phyloP scores from a whole-genome alignment of 73 alveolate species.

The Blepharisma stoltei region DNA sequence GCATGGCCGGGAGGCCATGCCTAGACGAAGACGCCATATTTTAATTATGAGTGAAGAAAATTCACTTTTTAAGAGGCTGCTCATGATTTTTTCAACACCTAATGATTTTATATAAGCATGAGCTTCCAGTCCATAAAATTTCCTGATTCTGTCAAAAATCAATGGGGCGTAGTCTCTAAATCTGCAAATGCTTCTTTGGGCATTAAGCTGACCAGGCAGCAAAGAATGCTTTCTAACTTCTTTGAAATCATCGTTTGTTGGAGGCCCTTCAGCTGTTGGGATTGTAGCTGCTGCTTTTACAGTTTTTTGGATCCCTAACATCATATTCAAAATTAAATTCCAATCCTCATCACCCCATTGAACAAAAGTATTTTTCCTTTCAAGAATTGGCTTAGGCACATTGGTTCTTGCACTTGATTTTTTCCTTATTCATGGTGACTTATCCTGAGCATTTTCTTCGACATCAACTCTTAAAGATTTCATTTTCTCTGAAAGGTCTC shows the following conservation, averaged over 20 bases:
- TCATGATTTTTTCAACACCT: constrained; percentile 62
- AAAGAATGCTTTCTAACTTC: constrained; percentile 65
- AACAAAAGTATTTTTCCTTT: constrained; percentile 38
- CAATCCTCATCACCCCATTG: constrained; percentile 84
- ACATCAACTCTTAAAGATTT: neutral
- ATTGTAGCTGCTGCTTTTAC: constrained; percentile 68
- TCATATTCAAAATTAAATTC: constrained; percentile 79
- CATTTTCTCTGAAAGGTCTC: constrained; percentile 1
- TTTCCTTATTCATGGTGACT: neutral
- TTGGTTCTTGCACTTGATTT: neutral
- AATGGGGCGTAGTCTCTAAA: constrained; percentile 80
- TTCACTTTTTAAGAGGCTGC: neutral
- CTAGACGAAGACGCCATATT: no score
- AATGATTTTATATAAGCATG: constrained; percentile 60
- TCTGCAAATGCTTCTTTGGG: constrained; percentile 60
- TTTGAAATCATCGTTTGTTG: constrained; percentile 56
- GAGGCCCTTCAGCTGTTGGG: constrained; percentile 33
- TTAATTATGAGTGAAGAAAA: constrained; percentile 9
- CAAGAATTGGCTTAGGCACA: constrained; percentile 20
- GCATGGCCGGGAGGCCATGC: no score
- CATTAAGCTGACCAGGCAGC: constrained; percentile 62
- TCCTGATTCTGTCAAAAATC: constrained; percentile 65
- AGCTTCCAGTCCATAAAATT: constrained; percentile 47
- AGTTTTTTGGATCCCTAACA: constrained; percentile 90
- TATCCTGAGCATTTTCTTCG: neutral